A percentile compares a stretch with the other conserved stretches of the same genome.
Evolutionary conservation across 257 asterid genomes (phyloP).

Genomic region (Nicotiana paniculata): DNA sequence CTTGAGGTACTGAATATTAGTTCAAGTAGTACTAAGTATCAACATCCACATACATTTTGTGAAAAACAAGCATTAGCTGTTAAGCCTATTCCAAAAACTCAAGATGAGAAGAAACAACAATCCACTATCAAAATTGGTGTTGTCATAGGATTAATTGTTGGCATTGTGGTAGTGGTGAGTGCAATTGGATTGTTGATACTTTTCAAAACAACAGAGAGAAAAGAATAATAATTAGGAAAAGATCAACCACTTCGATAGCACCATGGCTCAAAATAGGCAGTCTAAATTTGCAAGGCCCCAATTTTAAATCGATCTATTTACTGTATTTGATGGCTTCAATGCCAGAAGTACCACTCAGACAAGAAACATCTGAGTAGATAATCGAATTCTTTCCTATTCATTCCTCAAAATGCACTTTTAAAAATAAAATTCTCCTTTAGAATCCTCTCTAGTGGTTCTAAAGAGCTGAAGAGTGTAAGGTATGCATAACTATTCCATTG

Average conservation of each 20-base stretch:
- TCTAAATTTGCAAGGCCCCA: background rate
- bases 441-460: background rate
- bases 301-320: background rate
- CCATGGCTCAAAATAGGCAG: background rate
- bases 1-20: slow-evolving; percentile 59
- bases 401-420: background rate
- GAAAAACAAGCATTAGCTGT: slow-evolving; percentile 91
- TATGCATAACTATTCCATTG: too few species aligned
- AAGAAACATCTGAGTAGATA: background rate
- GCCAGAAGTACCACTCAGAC: background rate
- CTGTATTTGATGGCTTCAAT: background rate
- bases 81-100: slow-evolving; percentile 41
- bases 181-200: slow-evolving; percentile 45
- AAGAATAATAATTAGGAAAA: too few species aligned
- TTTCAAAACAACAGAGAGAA: background rate
- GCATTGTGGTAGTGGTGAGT: slow-evolving; percentile 38
- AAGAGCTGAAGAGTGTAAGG: too few species aligned
- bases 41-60: slow-evolving; percentile 55
- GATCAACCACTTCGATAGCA: background rate
- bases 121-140: slow-evolving; percentile 62
- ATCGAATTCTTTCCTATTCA: background rate
- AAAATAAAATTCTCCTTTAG: background rate
- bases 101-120: slow-evolving; percentile 15
- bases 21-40: slow-evolving; percentile 59
- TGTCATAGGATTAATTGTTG: slow-evolving; percentile 67